Percentiles rank a stretch among this genome's conserved stretches.
Evolutionary conservation across 179 eudicot genomes (phyloP).

Genomic region (Dionaea muscipula): DNA sequence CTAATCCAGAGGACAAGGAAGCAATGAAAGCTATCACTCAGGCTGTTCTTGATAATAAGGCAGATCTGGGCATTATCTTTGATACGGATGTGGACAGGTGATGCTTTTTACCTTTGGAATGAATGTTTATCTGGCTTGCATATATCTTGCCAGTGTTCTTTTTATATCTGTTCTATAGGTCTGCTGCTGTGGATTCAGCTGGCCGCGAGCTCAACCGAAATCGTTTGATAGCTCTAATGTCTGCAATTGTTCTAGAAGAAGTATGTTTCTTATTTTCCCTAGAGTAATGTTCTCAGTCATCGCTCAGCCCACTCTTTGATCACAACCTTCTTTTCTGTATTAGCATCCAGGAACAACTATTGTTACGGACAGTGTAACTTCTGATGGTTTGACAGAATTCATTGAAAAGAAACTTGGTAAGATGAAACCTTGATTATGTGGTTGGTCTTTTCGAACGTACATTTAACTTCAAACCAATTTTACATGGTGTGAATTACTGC

Average conservation of each 20-base stretch:
- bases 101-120: conserved; percentile 7
- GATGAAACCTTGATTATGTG: conserved; percentile 12
- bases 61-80: conserved; percentile 95
- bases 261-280: conserved; percentile 25
- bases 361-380: conserved; percentile 97
- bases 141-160: conserved; percentile 7
- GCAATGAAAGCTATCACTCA: conserved; percentile 92
- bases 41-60: conserved; percentile 76
- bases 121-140: conserved; percentile 4
- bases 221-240: conserved; percentile 86
- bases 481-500: conserved; percentile 10
- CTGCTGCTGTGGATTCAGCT: conserved; percentile 95
- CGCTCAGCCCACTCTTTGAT: background rate
- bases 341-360: conserved; percentile 98
- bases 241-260: conserved; percentile 93
- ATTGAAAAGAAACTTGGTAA: conserved; percentile 88
- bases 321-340: conserved; percentile 5
- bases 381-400: conserved; percentile 86
- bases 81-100: conserved; percentile 99
- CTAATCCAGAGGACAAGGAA: conserved; percentile 93
- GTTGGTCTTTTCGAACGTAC: background rate
- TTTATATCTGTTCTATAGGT: conserved; percentile 30
- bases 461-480: background rate
- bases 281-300: background rate
- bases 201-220: conserved; percentile 87